Conservation (phyloP, 2,329 filamentous ascomycete genomes). For the Fusarium beomiforme region DNA sequence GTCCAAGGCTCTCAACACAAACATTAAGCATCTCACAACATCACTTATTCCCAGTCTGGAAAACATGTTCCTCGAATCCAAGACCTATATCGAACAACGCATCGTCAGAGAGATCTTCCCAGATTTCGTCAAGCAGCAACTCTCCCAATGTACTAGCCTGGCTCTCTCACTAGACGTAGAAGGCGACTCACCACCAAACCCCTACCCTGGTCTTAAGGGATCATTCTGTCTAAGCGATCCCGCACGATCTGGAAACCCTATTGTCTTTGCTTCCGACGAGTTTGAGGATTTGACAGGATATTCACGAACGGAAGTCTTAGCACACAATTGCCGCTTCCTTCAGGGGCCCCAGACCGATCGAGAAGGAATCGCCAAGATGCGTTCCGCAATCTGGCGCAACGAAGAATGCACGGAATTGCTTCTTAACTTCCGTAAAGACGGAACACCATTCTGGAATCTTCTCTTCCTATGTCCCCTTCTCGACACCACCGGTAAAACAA, state of each 20-base stretch:
- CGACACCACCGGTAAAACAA: slow-evolving; percentile 57
- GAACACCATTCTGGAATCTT: slow-evolving; percentile 66
- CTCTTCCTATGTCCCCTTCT: slow-evolving; percentile 63
- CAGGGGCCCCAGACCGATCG: slow-evolving; percentile 59
- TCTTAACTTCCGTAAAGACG: slow-evolving; percentile 61
- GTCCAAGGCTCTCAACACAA: slow-evolving; percentile 54
- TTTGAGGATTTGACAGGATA: slow-evolving; percentile 64
- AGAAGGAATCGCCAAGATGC: slow-evolving; percentile 53
- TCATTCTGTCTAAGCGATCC: slow-evolving; percentile 69
- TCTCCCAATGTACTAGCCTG: slow-evolving; percentile 56
- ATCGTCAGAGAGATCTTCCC: slow-evolving; percentile 60
- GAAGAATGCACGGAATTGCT: slow-evolving; percentile 61
- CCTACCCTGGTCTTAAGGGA: slow-evolving; percentile 65
- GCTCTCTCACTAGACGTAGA: slow-evolving; percentile 53
- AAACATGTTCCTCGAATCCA: slow-evolving; percentile 55
- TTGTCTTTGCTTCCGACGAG: slow-evolving; percentile 60
- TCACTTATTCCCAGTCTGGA: slow-evolving; percentile 58
- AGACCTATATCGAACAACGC: slow-evolving; percentile 55
- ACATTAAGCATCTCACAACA: slow-evolving; percentile 58
- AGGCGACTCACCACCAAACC: slow-evolving; percentile 42
- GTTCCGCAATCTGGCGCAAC: slow-evolving; percentile 51
- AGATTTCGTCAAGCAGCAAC: slow-evolving; percentile 62
- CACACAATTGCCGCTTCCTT: slow-evolving; percentile 60
- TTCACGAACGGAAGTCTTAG: slow-evolving; percentile 56
- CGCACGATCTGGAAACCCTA: slow-evolving; percentile 59